phyloP scores from a whole-genome alignment of 441 rosid genomes.

The Arabidopsis lyrata region DNA sequence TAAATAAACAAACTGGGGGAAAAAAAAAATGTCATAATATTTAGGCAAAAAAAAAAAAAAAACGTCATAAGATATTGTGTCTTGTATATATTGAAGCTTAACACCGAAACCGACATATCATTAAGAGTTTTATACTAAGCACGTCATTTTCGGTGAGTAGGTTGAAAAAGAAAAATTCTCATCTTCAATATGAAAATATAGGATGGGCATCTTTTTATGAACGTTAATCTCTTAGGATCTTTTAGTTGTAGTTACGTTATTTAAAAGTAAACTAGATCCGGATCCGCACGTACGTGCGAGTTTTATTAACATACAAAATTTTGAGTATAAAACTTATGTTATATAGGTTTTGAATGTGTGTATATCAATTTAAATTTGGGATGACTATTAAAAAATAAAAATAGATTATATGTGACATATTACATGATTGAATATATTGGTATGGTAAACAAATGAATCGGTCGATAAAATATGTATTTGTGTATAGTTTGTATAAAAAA shows the following conservation, averaged over 20 bases:
- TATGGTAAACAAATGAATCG: too few species aligned
- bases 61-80: not conserved
- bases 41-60: not conserved
- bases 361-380: too few species aligned
- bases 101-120: conserved; percentile 3
- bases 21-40: not conserved
- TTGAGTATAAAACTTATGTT: too few species aligned
- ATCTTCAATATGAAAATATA: conserved; percentile 12
- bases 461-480: too few species aligned
- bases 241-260: not conserved
- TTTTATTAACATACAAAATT: too few species aligned
- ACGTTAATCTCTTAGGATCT: not conserved
- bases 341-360: too few species aligned
- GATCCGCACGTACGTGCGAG: too few species aligned
- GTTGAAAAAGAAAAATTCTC: conserved; percentile 19
- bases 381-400: too few species aligned
- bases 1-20: not conserved
- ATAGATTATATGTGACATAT: too few species aligned
- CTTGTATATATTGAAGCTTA: not conserved
- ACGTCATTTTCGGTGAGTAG: conserved; percentile 2
- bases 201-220: not conserved
- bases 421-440: too few species aligned
- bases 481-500: too few species aligned
- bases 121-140: not conserved
- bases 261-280: not conserved